These are phyloP conservation scores for Athelia sp. DNA, from an alignment of 1,284 basidiomycete genomes.

Conservation along the genomic window DNA sequence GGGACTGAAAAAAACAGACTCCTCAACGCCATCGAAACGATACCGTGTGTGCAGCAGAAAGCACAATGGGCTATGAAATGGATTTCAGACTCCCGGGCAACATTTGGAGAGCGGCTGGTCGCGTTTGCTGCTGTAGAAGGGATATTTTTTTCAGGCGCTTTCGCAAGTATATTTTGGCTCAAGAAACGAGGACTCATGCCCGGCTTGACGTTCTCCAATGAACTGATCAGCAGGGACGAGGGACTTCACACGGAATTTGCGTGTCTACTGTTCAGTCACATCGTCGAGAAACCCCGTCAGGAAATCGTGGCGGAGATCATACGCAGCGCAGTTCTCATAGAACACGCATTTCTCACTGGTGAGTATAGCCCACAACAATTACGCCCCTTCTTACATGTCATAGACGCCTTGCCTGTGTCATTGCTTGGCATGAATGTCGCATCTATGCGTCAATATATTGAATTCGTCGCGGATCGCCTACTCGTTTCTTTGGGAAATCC, in stretches of 20 bases:
- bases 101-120: constrained; percentile 88
- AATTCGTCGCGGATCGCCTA: constrained; percentile 73
- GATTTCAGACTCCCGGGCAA: constrained; percentile 83
- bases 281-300: constrained; percentile 76
- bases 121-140: constrained; percentile 99
- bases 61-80: constrained; percentile 93
- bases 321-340: constrained; percentile 79
- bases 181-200: constrained; percentile 99
- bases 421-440: constrained; percentile 53
- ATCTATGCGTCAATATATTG: constrained; percentile 70
- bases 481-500: constrained; percentile 66
- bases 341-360: constrained; percentile 85
- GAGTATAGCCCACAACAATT: constrained; percentile 6
- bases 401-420: constrained; percentile 38
- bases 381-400: not conserved
- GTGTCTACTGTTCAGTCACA: constrained; percentile 89
- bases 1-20: constrained; percentile 78
- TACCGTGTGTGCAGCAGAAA: constrained; percentile 89
- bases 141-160: constrained; percentile 96
- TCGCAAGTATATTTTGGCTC: constrained; percentile 96
- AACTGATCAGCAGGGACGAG: constrained; percentile 96
- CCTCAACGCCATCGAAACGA: constrained; percentile 93
- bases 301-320: constrained; percentile 74
- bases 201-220: constrained; percentile 95
- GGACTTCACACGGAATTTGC: constrained; percentile 99